A percentile compares a stretch with the other conserved stretches of the same genome.
Evolutionary conservation across 495 filamentous ascomycete species (phyloP).

Genomic region (Penicillium canariense): DNA sequence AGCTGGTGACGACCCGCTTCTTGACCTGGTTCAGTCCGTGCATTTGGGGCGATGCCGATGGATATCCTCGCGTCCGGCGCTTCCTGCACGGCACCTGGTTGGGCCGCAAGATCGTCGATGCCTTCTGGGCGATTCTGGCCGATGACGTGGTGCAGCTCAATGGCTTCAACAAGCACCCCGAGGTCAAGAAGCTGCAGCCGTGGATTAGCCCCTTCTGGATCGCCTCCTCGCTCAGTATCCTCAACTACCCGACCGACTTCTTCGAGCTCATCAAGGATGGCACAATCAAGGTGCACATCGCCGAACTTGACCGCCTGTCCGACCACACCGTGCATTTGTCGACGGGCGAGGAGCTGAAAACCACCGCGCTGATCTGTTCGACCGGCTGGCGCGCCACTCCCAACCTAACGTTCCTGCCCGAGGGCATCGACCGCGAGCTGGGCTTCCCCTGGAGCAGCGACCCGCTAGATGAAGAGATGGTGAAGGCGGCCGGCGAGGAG

Average conservation of each 20-base stretch:
- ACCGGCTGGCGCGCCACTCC: slow-evolving; percentile 68
- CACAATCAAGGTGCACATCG: slow-evolving; percentile 59
- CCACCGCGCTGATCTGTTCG: slow-evolving; percentile 64
- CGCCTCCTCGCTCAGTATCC: slow-evolving; percentile 59
- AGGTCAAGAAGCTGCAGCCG: slow-evolving; percentile 64
- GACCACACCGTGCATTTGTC: slow-evolving; percentile 52
- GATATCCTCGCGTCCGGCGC: slow-evolving; percentile 39
- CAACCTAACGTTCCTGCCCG: slow-evolving; percentile 61
- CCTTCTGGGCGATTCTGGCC: slow-evolving; percentile 64
- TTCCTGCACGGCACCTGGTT: slow-evolving; percentile 67
- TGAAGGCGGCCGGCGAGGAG: slow-evolving; percentile 57
- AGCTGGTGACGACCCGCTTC: slow-evolving; percentile 62
- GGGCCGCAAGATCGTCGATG: slow-evolving; percentile 65
- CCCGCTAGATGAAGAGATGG: slow-evolving; percentile 24
- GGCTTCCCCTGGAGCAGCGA: slow-evolving; percentile 38
- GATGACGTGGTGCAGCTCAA: slow-evolving; percentile 59
- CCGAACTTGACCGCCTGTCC: slow-evolving; percentile 55
- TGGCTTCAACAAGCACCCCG: slow-evolving; percentile 58
- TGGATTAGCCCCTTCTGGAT: slow-evolving; percentile 64
- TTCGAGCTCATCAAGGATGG: slow-evolving; percentile 60
- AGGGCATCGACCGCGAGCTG: slow-evolving; percentile 38
- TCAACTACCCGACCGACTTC: slow-evolving; percentile 68
- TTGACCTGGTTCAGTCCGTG: slow-evolving; percentile 66
- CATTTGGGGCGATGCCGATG: slow-evolving; percentile 58
- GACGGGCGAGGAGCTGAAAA: slow-evolving; percentile 49